These are phyloP conservation scores for Suhomyces yuchorum DNA, from an alignment of 1,139 yeast genomes.

Conservation along the genomic window DNA sequence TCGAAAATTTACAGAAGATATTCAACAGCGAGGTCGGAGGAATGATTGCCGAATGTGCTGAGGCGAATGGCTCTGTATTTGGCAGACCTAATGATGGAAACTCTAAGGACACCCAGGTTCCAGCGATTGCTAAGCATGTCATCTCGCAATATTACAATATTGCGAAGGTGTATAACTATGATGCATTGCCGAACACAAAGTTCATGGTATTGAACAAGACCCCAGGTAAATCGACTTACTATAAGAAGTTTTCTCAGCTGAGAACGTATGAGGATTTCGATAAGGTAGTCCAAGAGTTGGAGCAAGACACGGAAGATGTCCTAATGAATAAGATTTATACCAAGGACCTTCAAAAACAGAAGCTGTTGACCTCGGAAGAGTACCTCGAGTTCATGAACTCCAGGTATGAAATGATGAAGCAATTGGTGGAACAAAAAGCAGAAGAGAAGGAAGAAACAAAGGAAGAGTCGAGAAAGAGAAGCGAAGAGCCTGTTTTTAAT, in stretches of 20 bases:
- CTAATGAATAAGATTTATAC: slow-evolving; percentile 35
- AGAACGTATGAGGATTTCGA: slow-evolving; percentile 57
- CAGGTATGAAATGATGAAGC: slow-evolving; percentile 16
- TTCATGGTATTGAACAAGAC: slow-evolving; percentile 75
- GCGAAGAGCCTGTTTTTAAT: slow-evolving; percentile 6
- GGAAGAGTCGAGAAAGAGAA: slow-evolving; percentile 5
- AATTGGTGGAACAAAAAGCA: slow-evolving; percentile 7
- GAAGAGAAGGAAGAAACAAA: slow-evolving; percentile 2
- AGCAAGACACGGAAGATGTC: slow-evolving; percentile 31
- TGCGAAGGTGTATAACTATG: slow-evolving; percentile 38
- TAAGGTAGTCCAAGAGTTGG: slow-evolving; percentile 23
- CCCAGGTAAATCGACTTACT: slow-evolving; percentile 73
- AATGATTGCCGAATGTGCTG: slow-evolving; percentile 94
- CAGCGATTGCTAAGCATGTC: slow-evolving; percentile 57
- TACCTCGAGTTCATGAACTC: slow-evolving; percentile 19
- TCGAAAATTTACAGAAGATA: slow-evolving; percentile 48
- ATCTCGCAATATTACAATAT: slow-evolving; percentile 58
- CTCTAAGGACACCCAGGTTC: slow-evolving; percentile 22
- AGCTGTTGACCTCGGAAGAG: slow-evolving; percentile 24
- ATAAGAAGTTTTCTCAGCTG: slow-evolving; percentile 57
- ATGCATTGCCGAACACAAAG: slow-evolving; percentile 65
- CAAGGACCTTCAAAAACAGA: slow-evolving; percentile 39
- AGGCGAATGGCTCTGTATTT: slow-evolving; percentile 81
- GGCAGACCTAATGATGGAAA: slow-evolving; percentile 14
- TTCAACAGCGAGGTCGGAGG: slow-evolving; percentile 66